Evolutionary conservation across 208 protist species (phyloP).

Genomic region (Vickermania ingenoplastis): DNA sequence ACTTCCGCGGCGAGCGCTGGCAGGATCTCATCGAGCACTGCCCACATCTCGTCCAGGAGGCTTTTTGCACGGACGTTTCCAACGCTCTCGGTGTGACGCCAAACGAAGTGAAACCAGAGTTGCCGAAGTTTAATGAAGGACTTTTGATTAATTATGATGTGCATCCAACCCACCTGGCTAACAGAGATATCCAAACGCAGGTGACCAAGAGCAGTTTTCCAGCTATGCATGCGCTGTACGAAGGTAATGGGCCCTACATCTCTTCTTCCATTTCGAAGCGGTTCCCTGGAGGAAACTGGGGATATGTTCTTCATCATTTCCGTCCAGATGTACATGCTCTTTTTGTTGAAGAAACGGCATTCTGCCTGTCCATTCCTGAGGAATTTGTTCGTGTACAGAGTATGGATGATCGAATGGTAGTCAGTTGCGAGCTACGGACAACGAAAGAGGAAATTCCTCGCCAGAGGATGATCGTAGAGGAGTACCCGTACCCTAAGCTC

Average conservation of each 20-base stretch:
- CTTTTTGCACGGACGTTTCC: background rate
- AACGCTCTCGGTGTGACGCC: background rate
- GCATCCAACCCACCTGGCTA: background rate
- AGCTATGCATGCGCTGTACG: background rate
- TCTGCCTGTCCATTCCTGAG: background rate
- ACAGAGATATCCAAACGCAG: background rate
- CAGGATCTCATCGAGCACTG: background rate
- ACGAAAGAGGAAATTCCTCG: background rate
- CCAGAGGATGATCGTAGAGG: background rate
- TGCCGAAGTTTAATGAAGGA: background rate
- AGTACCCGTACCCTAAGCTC: background rate
- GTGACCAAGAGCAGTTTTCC: background rate
- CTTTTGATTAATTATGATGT: background rate
- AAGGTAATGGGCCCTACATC: background rate
- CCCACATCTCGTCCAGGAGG: background rate
- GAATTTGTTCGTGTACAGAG: background rate
- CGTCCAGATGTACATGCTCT: background rate
- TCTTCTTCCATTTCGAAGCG: background rate
- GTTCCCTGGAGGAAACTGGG: background rate
- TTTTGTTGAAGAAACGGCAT: slow-evolving; percentile 1
- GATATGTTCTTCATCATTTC: background rate
- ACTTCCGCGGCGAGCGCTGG: background rate
- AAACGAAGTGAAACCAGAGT: background rate
- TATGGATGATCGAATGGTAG: background rate
- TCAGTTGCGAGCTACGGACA: background rate